Evolutionary conservation across 768 basidiomycete species (phyloP).

Genomic region (Cystobasidium ongulense): DNA sequence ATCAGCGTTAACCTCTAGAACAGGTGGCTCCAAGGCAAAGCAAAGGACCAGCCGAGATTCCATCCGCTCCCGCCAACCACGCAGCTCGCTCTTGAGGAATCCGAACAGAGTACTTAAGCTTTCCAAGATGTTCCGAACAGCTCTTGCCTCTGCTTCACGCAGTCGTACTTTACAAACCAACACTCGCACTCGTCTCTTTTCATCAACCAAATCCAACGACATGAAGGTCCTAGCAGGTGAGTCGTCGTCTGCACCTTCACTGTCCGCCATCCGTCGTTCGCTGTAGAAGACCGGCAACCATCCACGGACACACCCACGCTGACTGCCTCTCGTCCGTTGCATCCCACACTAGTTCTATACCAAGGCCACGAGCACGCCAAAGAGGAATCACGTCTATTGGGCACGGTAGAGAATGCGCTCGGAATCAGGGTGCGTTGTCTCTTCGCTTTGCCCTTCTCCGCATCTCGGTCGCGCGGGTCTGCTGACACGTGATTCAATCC

Average conservation of each 20-base stretch:
- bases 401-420: slow-evolving; percentile 62
- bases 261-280: too few species aligned
- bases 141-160: slow-evolving; percentile 9
- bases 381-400: slow-evolving; percentile 48
- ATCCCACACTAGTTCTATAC: slow-evolving; percentile 36
- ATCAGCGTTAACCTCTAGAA: too few species aligned
- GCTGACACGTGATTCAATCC: not conserved
- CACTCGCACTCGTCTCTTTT: not conserved
- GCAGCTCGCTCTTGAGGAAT: too few species aligned
- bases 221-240: slow-evolving; percentile 18
- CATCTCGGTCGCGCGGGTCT: not conserved
- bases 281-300: too few species aligned
- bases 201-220: not conserved
- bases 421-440: not conserved
- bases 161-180: not conserved
- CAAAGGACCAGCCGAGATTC: not conserved
- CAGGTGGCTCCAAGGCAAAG: too few species aligned
- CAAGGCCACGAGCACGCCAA: slow-evolving; percentile 37
- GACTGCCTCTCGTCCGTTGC: not conserved
- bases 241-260: too few species aligned
- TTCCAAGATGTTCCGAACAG: not conserved
- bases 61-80: not conserved
- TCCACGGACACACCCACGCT: not conserved
- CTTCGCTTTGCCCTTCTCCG: slow-evolving; percentile 14
- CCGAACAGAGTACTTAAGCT: not conserved